Conservation (phyloP, 352 stramenopile species). For the Aphanomyces cochlioides region DNA sequence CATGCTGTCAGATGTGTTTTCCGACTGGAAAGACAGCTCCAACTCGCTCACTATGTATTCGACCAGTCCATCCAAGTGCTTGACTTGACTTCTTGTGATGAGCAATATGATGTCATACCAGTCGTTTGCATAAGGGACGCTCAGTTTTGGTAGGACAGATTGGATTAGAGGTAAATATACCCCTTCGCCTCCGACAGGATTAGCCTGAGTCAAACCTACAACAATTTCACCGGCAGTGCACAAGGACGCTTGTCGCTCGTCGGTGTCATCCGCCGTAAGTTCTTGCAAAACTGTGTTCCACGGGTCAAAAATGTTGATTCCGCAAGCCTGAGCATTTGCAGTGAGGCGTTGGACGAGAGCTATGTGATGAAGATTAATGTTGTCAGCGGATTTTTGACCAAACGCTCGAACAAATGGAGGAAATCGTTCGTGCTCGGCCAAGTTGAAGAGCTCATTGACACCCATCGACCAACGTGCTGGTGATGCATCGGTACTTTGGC, state of each 20-base stretch:
- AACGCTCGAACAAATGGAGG: constrained; percentile 7
- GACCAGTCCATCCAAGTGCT: background rate
- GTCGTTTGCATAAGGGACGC: constrained; percentile 48
- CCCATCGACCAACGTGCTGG: constrained; percentile 74
- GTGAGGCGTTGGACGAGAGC: constrained; percentile 13
- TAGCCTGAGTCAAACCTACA: constrained; percentile 41
- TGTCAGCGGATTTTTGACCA: constrained; percentile 13
- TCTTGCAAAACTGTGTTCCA: constrained; percentile 9
- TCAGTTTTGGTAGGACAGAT: constrained; percentile 50
- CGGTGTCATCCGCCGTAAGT: constrained; percentile 21
- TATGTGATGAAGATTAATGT: constrained; percentile 19
- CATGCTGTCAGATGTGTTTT: constrained; percentile 18
- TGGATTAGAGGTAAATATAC: constrained; percentile 41
- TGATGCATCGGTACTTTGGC: constrained; percentile 58
- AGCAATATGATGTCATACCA: constrained; percentile 63
- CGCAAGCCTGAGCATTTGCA: background rate
- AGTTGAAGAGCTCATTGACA: constrained; percentile 50
- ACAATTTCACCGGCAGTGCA: constrained; percentile 55
- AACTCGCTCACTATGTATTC: constrained; percentile 35
- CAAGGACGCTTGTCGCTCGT: constrained; percentile 59
- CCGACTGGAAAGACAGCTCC: constrained; percentile 32
- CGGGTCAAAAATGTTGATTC: background rate
- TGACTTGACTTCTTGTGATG: constrained; percentile 33
- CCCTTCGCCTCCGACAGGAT: constrained; percentile 37
- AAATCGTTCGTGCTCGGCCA: constrained; percentile 17